Evolutionary conservation across 2,329 filamentous ascomycete genomes (phyloP).

Genomic region (Fusarium goolgardi): DNA sequence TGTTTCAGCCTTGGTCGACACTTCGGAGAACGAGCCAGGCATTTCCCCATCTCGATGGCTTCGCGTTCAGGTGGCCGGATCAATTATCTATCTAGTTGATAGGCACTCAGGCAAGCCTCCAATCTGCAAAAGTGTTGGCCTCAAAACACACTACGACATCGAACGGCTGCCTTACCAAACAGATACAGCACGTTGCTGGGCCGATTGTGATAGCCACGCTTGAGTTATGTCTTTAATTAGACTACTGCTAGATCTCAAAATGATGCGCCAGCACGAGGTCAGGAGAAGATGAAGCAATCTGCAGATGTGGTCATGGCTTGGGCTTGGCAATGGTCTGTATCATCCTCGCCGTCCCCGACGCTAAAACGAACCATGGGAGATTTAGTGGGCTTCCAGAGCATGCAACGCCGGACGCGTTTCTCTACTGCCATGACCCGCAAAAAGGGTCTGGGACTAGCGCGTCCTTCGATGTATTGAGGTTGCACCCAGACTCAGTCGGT

Average conservation of each 20-base stretch:
- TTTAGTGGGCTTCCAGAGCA: conserved; percentile 34
- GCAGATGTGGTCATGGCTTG: conserved; percentile 35
- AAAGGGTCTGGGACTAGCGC: conserved; percentile 35
- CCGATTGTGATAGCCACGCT: conserved; percentile 32
- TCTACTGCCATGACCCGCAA: conserved; percentile 32
- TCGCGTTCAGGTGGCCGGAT: conserved; percentile 8
- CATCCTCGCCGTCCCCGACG: conserved; percentile 39
- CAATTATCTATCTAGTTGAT: conserved; percentile 9
- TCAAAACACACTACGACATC: not conserved
- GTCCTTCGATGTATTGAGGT: conserved; percentile 12
- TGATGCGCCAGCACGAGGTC: conserved; percentile 33
- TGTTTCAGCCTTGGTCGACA: conserved; percentile 7
- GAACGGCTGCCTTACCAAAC: conserved; percentile 25
- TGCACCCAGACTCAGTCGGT: conserved; percentile 20
- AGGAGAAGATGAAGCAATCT: conserved; percentile 44
- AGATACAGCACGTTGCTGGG: conserved; percentile 27
- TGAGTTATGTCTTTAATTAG: conserved; percentile 33
- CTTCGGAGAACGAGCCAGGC: not conserved
- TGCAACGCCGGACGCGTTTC: conserved; percentile 38
- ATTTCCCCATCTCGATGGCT: conserved; percentile 15
- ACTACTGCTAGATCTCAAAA: conserved; percentile 35
- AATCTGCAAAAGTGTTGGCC: not conserved
- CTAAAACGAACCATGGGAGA: conserved; percentile 44
- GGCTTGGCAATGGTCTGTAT: conserved; percentile 30
- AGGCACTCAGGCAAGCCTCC: conserved; percentile 5